These are phyloP conservation scores for Zygoascus biomembranicola DNA, from an alignment of 805 yeast species.

Conservation along the genomic window DNA sequence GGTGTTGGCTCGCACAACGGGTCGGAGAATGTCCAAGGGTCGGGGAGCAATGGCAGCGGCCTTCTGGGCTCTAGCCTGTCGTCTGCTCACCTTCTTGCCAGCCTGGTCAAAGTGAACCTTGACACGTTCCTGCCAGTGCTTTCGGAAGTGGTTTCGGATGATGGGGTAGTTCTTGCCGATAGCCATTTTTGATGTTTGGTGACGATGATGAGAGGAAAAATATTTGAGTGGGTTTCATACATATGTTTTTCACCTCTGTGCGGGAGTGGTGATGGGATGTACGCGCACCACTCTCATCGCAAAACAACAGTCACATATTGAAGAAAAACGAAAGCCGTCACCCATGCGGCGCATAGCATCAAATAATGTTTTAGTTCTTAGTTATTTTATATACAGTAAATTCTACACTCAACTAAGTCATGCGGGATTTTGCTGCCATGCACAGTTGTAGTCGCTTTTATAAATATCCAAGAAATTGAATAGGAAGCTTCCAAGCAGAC, in stretches of 20 bases:
- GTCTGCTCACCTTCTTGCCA: constrained; percentile 97
- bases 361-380: too few relatives aligned
- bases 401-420: too few relatives aligned
- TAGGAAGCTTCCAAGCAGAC: too few relatives aligned
- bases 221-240: background rate
- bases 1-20: constrained; percentile 98
- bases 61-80: constrained; percentile 86
- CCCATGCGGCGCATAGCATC: background rate
- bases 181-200: constrained; percentile 43
- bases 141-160: constrained; percentile 99
- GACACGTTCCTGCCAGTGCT: constrained; percentile 99
- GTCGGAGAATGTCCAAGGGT: constrained; percentile 94
- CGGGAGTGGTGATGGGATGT: background rate
- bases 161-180: constrained; percentile 98
- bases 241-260: background rate
- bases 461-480: too few relatives aligned
- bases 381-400: too few relatives aligned
- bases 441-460: too few relatives aligned
- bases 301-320: background rate
- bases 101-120: constrained; percentile 99
- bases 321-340: background rate
- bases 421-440: too few relatives aligned
- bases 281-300: background rate
- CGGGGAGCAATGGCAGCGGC: constrained; percentile 96
- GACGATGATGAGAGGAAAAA: background rate